Evolutionary conservation across 2,329 filamentous ascomycete genomes (phyloP).

Genomic region (Xylaria sp.): DNA sequence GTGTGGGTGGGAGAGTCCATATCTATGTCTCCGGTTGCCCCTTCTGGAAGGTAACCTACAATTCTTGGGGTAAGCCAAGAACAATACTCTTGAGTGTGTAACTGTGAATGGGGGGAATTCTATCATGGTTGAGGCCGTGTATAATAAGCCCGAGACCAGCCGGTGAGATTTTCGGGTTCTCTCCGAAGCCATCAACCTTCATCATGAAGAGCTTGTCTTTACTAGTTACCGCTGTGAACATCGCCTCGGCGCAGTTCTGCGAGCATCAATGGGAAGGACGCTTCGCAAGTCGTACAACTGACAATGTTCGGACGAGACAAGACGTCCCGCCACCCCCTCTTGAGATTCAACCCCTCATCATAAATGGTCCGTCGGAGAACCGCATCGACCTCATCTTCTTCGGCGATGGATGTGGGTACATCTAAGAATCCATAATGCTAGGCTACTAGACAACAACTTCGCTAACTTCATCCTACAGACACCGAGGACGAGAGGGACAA

Average conservation of each 20-base stretch:
- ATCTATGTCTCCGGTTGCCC: conserved; percentile 11
- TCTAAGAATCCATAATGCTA: conserved; percentile 8
- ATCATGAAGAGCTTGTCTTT: conserved; percentile 38
- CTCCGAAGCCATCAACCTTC: neutral
- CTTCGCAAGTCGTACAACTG: conserved; percentile 43
- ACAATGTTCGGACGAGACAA: conserved; percentile 39
- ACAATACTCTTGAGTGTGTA: neutral
- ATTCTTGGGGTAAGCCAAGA: conserved; percentile 33
- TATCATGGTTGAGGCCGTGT: conserved; percentile 5
- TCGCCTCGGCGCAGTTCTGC: conserved; percentile 44
- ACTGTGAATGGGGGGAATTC: neutral
- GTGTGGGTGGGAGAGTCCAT: conserved; percentile 14
- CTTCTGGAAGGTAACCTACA: conserved; percentile 30
- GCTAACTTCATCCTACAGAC: conserved; percentile 39
- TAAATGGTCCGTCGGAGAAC: conserved; percentile 48
- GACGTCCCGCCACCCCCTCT: conserved; percentile 45
- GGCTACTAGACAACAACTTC: neutral
- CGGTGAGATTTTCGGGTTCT: neutral
- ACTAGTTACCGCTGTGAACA: conserved; percentile 21
- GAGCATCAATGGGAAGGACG: conserved; percentile 49
- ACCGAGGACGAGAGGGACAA: conserved; percentile 49
- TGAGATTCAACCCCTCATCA: conserved; percentile 49
- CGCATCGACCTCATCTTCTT: conserved; percentile 50
- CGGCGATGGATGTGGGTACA: conserved; percentile 50
- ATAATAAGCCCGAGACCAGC: conserved; percentile 5